Evolutionary conservation across 352 stramenopile species (phyloP), one percentile per base, ranked within the genome.

Genomic region (Hyaloperonospora arabidopsidis): DNA sequence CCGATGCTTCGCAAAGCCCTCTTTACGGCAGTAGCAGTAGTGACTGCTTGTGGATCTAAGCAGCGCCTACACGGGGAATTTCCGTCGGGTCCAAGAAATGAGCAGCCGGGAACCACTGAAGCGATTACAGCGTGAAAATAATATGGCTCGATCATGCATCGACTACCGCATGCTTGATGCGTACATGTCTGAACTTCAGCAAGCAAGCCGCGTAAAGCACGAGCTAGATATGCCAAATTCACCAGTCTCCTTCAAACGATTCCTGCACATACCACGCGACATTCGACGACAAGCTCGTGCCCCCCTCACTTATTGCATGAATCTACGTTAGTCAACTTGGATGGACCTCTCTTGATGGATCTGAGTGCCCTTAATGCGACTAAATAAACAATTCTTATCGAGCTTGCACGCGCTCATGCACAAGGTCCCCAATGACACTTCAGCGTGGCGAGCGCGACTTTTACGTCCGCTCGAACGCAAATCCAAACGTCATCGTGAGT

Each of bases 131-230:
- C 64, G 55, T 11, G 38, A 69, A 53, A 46, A 47, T 10, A 59
- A 68, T 36, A 59, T 67, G 55, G 38, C 51, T 5, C 55, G 55
- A 14, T 67, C 60, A 1, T 67, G 48, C 18, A 67, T 53, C 3
- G 60, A 69, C 14, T 45, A 65, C 17, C 52, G 56, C 14, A 68
- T 67, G 49, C 64, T 60, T 15, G 49, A 72, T 45, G 60, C 60
- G 15, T 72, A 69, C 52, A 69, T 72, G 64, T 66, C 64, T 5
- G 56, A 55, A 14, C 25, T 69, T 17, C 60, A 69, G 38, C 64
- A 72, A 38, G 64, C 56, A 10, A 67, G 64, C 36, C 60, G 60
- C 15, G 64, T 69, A 11, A 72, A 69, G 17, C 51, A 54, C 14
- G 64, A 63, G 10, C 69, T 72, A 25, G 55, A 68, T 18, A 36